A percentile compares a stretch with the other conserved stretches of the same genome.
phyloP scores from a whole-genome alignment of 192 early-diverging fungal genomes.

The Coemansia sp. region DNA sequence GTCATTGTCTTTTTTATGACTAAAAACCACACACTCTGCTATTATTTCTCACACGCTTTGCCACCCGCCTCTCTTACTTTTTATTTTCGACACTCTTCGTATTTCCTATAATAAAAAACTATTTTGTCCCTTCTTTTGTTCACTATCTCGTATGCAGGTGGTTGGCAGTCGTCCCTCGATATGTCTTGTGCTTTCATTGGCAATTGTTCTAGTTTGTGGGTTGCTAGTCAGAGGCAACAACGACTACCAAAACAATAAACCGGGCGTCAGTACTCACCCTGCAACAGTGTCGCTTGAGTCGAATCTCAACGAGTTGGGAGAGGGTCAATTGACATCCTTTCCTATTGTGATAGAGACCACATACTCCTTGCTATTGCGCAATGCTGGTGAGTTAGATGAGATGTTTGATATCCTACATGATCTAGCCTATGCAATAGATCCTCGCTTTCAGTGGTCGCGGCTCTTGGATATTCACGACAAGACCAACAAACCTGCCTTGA shows the following conservation, averaged over 20 bases:
- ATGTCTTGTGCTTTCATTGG: background rate
- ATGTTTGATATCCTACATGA: slow-evolving; percentile 10
- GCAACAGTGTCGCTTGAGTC: background rate
- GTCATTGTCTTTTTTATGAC: background rate
- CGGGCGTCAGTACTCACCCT: background rate
- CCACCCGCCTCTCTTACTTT: background rate
- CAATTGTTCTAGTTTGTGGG: background rate
- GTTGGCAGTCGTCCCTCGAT: background rate
- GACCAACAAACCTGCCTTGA: slow-evolving; percentile 14
- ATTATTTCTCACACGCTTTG: background rate
- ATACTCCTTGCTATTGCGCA: background rate
- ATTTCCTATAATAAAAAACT: background rate
- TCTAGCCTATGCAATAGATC: slow-evolving; percentile 15
- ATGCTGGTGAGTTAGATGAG: slow-evolving; percentile 18
- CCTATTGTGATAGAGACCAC: background rate
- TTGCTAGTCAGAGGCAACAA: background rate
- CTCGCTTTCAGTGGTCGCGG: slow-evolving; percentile 10
- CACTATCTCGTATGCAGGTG: background rate
- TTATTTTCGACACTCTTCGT: background rate
- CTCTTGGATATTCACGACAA: slow-evolving; percentile 11
- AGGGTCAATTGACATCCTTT: background rate
- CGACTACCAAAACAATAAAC: background rate
- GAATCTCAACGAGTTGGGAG: background rate
- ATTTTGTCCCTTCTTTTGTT: background rate
- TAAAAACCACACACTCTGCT: background rate